phyloP scores from a whole-genome alignment of 257 asterid genomes.

The Nyctanthes arbortristis region DNA sequence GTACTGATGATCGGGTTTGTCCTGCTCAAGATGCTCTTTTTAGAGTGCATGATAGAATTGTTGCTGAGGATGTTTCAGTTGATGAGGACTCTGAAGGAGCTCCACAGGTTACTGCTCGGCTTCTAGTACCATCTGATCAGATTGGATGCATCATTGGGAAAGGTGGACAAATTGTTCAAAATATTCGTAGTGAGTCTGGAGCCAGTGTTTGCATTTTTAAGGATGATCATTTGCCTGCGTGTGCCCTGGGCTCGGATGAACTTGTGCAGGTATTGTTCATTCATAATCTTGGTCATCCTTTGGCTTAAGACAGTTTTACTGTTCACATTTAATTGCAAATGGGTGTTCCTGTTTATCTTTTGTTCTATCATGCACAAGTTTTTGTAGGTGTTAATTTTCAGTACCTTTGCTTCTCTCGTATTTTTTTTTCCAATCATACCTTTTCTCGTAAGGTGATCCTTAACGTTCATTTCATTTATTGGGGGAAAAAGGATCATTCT shows the following conservation, averaged over 20 bases:
- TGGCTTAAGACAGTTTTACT: neutral
- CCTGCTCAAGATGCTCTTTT: slow-evolving; percentile 95
- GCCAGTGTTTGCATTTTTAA: slow-evolving; percentile 88
- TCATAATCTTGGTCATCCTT: neutral
- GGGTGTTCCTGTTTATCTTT: neutral
- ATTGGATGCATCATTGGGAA: slow-evolving; percentile 93
- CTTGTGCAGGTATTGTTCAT: slow-evolving; percentile 73
- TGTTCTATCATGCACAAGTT: neutral
- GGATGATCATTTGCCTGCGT: slow-evolving; percentile 82
- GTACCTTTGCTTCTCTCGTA: neutral
- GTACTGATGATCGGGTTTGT: slow-evolving; percentile 54
- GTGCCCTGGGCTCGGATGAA: slow-evolving; percentile 89
- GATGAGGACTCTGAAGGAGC: slow-evolving; percentile 66
- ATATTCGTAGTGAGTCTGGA: slow-evolving; percentile 78
- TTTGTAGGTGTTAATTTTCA: neutral
- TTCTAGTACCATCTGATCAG: slow-evolving; percentile 92
- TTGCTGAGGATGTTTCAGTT: slow-evolving; percentile 52
- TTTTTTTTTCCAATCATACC: neutral
- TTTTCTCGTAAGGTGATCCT: neutral
- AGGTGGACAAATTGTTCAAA: slow-evolving; percentile 93
- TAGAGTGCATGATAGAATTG: slow-evolving; percentile 82
- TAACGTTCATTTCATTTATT: neutral
- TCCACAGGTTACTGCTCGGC: slow-evolving; percentile 63
- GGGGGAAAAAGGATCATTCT: neutral
- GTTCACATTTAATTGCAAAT: neutral